Evolutionary conservation across 371 early-diverging fungal species (phyloP).

Genomic region (Synchytrium microbalum): DNA sequence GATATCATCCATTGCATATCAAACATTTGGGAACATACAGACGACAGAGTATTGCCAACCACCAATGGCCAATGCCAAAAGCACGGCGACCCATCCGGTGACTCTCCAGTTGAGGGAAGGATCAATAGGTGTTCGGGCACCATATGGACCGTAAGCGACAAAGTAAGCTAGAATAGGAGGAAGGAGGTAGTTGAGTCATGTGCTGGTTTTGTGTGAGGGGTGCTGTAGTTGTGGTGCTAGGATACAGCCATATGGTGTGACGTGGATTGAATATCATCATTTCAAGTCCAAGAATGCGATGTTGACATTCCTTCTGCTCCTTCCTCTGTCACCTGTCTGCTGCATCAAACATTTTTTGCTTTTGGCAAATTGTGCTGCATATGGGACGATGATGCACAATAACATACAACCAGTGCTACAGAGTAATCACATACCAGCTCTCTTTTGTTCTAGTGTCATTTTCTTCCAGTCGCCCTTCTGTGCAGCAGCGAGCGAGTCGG

Average conservation of each 20-base stretch:
- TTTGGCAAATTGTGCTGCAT: too few species aligned
- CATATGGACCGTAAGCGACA: slow-evolving; percentile 92
- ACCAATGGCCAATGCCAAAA: slow-evolving; percentile 48
- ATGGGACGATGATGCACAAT: too few species aligned
- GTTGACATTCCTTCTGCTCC: too few species aligned
- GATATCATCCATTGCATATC: slow-evolving; percentile 17
- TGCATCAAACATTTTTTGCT: too few species aligned
- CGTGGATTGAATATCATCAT: too few species aligned
- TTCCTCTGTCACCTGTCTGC: too few species aligned
- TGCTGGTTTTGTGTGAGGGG: too few species aligned
- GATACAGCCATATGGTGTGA: too few species aligned
- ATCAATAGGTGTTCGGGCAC: slow-evolving; percentile 74
- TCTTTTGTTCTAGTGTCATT: slow-evolving; percentile 85
- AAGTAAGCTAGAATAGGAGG: slow-evolving; percentile 58
- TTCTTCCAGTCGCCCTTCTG: slow-evolving; percentile 94
- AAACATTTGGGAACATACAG: slow-evolving; percentile 63
- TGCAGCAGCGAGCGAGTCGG: slow-evolving; percentile 68
- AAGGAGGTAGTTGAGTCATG: neutral
- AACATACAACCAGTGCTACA: too few species aligned
- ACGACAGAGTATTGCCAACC: slow-evolving; percentile 64
- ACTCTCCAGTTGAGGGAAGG: slow-evolving; percentile 71
- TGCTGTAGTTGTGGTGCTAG: too few species aligned
- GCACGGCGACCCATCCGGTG: slow-evolving; percentile 53
- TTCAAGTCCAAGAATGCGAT: too few species aligned
- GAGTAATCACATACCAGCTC: slow-evolving; percentile 66